phyloP scores from a whole-genome alignment of 2,329 filamentous ascomycete species.

The Aspergillus tamarii region DNA sequence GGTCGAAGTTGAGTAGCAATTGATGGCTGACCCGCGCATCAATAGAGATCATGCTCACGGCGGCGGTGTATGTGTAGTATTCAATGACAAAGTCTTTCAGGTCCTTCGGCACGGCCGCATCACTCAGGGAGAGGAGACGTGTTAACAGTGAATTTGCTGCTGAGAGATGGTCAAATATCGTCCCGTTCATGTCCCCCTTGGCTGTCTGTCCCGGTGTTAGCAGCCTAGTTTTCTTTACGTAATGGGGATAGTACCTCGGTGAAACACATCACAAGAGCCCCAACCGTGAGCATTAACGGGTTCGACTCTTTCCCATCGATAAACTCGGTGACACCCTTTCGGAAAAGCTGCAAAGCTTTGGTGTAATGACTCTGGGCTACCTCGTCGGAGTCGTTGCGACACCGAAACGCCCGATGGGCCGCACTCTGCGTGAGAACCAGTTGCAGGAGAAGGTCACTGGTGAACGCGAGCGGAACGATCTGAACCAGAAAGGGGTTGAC shows the following conservation, averaged over 20 bases:
- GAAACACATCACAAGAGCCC: slow-evolving; percentile 52
- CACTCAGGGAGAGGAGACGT: slow-evolving; percentile 39
- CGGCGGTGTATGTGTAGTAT: slow-evolving; percentile 54
- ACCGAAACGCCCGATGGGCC: slow-evolving; percentile 35
- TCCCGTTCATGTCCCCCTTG: slow-evolving; percentile 51
- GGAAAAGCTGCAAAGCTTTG: slow-evolving; percentile 33
- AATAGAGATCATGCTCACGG: slow-evolving; percentile 53
- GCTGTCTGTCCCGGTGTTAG: slow-evolving; percentile 36
- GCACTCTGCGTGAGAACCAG: slow-evolving; percentile 51
- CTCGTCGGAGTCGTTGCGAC: slow-evolving; percentile 32
- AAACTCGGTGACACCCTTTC: slow-evolving; percentile 33
- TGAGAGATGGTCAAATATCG: slow-evolving; percentile 51
- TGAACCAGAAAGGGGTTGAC: slow-evolving; percentile 53
- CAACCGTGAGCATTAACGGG: slow-evolving; percentile 47
- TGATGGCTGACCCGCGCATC: slow-evolving; percentile 34
- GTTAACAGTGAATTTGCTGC: slow-evolving; percentile 49
- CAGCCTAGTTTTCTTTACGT: background rate
- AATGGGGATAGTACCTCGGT: slow-evolving; percentile 45
- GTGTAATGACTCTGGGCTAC: slow-evolving; percentile 36
- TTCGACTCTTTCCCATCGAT: slow-evolving; percentile 35
- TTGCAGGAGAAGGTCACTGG: slow-evolving; percentile 50
- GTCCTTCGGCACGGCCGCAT: slow-evolving; percentile 38
- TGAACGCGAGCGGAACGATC: slow-evolving; percentile 51
- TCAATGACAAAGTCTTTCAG: slow-evolving; percentile 53
- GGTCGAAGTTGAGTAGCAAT: slow-evolving; percentile 43